Conservation (phyloP, 306 rosid genomes). For the Quercus mongolica region DNA sequence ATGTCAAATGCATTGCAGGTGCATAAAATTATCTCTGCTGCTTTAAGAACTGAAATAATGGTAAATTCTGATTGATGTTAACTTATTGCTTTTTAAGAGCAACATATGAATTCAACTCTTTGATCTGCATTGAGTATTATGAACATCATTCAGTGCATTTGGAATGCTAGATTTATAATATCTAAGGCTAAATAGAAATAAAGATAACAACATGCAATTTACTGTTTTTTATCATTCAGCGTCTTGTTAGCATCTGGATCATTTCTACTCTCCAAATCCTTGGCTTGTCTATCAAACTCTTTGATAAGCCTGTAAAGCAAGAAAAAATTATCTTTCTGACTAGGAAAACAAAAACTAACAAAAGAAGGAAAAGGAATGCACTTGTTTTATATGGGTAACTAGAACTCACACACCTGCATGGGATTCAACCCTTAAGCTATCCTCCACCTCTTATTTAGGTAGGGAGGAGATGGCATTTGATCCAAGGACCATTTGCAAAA, state of each 20-base stretch:
- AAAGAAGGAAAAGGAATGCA: no score
- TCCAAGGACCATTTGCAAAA: no score
- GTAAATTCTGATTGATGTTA: neutral
- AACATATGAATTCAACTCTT: no score
- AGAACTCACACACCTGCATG: no score
- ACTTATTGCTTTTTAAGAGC: conserved; percentile 76
- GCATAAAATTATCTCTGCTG: neutral
- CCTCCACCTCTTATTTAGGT: no score
- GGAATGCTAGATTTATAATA: neutral
- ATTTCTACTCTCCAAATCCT: conserved; percentile 57
- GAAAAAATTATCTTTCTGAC: no score
- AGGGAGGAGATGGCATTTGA: no score
- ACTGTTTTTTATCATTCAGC: conserved; percentile 88
- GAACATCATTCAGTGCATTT: no score
- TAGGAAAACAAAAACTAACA: no score
- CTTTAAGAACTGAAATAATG: neutral
- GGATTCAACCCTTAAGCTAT: no score
- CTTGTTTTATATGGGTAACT: no score
- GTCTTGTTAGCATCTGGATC: conserved; percentile 67
- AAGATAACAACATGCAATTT: conserved; percentile 57
- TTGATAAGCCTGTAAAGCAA: conserved; percentile 69
- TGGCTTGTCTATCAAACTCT: conserved; percentile 79
- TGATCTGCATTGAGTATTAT: no score
- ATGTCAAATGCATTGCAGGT: neutral
- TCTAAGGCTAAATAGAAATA: neutral